Conservation (phyloP, 495 filamentous ascomycete genomes). For the Hamigera avellanea region DNA sequence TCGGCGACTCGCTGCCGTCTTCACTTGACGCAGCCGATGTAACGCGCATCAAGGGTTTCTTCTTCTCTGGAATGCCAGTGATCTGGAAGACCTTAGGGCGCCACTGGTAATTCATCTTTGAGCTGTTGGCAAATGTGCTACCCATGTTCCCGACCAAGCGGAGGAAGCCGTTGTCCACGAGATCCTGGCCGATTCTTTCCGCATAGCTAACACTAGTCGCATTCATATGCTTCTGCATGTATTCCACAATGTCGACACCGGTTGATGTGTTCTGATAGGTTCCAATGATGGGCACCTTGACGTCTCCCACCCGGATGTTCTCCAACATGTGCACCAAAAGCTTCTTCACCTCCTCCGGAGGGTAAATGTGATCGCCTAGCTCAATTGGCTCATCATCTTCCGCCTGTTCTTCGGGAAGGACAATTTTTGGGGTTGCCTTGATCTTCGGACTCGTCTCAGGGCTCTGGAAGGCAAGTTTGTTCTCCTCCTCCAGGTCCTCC, state of each 20-base stretch:
- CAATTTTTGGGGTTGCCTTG: conserved; percentile 45
- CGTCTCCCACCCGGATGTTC: conserved; percentile 74
- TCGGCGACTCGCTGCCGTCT: conserved; percentile 57
- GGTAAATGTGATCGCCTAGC: conserved; percentile 77
- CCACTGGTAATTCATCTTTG: conserved; percentile 96
- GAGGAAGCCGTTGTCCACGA: conserved; percentile 77
- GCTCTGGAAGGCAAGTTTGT: conserved; percentile 92
- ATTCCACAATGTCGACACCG: conserved; percentile 88
- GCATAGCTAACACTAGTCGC: conserved; percentile 76
- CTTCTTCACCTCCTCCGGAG: conserved; percentile 78
- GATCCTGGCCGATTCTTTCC: conserved; percentile 87
- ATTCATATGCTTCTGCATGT: conserved; percentile 79
- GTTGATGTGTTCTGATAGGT: conserved; percentile 87
- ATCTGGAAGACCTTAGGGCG: conserved; percentile 80
- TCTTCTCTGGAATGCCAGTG: conserved; percentile 80
- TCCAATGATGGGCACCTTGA: conserved; percentile 89
- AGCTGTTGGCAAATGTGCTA: conserved; percentile 92
- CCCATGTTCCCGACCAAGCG: conserved; percentile 89
- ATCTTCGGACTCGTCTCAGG: conserved; percentile 48
- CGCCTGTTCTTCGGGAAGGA: conserved; percentile 44
- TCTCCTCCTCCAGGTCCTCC: conserved; percentile 96
- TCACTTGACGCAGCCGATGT: conserved; percentile 51
- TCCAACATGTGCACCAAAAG: conserved; percentile 78
- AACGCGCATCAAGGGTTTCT: conserved; percentile 54
- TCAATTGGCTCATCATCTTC: conserved; percentile 73